These are phyloP conservation scores for Penicillium odoratum DNA, from an alignment of 495 filamentous ascomycete genomes.

Conservation along the genomic window DNA sequence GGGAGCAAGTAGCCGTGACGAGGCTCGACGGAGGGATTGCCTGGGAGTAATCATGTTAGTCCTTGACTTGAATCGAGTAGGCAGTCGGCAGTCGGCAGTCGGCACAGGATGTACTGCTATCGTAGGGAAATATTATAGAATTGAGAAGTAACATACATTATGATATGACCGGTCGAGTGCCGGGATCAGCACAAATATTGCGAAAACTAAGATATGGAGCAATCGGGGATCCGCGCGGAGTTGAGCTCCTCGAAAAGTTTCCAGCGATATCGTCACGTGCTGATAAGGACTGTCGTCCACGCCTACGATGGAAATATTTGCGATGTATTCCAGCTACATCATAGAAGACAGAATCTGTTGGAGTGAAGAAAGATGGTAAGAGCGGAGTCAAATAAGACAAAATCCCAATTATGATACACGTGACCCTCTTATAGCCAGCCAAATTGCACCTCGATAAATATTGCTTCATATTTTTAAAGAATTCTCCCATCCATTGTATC, in stretches of 20 bases:
- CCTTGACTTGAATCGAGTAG: neutral
- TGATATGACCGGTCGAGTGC: neutral
- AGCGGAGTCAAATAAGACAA: neutral
- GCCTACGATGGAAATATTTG: neutral
- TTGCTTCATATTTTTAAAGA: neutral
- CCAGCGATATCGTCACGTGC: conserved; percentile 20
- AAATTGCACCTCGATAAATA: neutral
- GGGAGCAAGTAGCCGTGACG: conserved; percentile 49
- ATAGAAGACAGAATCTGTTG: neutral
- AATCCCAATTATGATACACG: neutral
- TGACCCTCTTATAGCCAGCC: neutral
- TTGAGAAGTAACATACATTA: conserved; percentile 2
- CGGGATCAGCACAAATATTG: neutral
- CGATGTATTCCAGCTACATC: neutral
- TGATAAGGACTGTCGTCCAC: neutral
- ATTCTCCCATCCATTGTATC: neutral
- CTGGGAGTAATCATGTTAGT: conserved; percentile 26
- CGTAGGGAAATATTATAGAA: neutral
- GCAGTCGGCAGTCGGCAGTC: neutral
- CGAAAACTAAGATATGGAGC: neutral
- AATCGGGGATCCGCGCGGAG: neutral
- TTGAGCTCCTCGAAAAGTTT: conserved; percentile 11
- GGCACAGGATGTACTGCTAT: neutral
- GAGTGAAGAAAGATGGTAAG: neutral
- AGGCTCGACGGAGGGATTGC: conserved; percentile 53